A percentile compares a stretch with the other conserved stretches of the same genome.
Evolutionary conservation across 2,329 filamentous ascomycete genomes (phyloP).

Genomic region (Exophiala xenobiotica): DNA sequence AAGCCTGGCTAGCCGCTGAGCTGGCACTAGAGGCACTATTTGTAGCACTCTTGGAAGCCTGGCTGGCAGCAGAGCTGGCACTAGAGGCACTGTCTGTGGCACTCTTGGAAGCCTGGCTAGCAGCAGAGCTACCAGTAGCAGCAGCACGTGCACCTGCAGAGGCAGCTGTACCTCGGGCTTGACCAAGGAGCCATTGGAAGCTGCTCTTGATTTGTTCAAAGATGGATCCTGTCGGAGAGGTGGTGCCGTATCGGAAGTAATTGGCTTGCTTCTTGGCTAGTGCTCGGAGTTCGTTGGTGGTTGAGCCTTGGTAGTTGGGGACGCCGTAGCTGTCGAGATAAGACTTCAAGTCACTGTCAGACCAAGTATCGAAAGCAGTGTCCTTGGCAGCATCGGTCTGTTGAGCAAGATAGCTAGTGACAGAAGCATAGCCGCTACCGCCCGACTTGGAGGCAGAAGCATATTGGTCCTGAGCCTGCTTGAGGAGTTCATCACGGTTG

Average conservation of each 20-base stretch:
- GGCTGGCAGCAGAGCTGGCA: conserved; percentile 1
- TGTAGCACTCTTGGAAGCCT: conserved; percentile 18
- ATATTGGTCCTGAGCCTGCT: conserved; percentile 51
- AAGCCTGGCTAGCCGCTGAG: conserved; percentile 9
- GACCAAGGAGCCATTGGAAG: conserved; percentile 49
- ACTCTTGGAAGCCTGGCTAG: conserved; percentile 16
- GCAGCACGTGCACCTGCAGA: conserved; percentile 41
- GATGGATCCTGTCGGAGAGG: conserved; percentile 63
- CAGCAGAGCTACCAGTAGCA: conserved; percentile 24
- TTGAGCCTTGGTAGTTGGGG: conserved; percentile 65
- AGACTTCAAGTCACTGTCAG: conserved; percentile 67
- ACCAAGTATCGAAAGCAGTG: conserved; percentile 70
- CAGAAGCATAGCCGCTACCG: conserved; percentile 56
- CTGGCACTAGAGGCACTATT: not conserved
- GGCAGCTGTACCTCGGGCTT: conserved; percentile 36
- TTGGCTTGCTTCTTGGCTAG: conserved; percentile 70
- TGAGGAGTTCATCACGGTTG: conserved; percentile 71
- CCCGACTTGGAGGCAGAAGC: conserved; percentile 49
- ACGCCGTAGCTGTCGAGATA: conserved; percentile 80
- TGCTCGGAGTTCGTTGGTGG: conserved; percentile 67
- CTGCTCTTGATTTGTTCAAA: conserved; percentile 60
- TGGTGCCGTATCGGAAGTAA: conserved; percentile 75
- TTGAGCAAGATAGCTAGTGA: conserved; percentile 67
- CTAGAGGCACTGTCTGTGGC: not conserved
- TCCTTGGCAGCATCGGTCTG: conserved; percentile 66